Evolutionary conservation across 75 land plant genomes (phyloP), one percentile per base, ranked within the genome.

Genomic region (Chamaecyparis obtusa): DNA sequence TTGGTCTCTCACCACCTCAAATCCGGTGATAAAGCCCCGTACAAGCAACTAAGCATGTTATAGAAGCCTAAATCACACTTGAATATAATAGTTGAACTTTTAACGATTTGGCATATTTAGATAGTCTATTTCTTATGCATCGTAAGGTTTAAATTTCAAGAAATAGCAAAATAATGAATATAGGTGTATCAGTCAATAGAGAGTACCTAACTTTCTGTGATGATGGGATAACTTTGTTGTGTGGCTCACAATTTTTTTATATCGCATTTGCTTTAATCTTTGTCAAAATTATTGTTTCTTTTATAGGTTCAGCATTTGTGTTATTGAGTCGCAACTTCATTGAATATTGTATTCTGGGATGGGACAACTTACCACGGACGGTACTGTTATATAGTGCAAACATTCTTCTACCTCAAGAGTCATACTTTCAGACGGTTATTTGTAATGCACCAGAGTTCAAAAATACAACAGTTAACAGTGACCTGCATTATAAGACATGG

Each of bases 321-420:
- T 90, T 94, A 19, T 84, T 97, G 51, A 94, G 91, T 83, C 93
- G 95, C 36, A 85, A 91, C 43, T 94, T 97, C 56, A 86, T 92
- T 21, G 99, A 97, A 90, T 96, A 92, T 86, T 90, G 94, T 91
- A 93, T 97, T 43, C 54, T 90, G 92, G 99, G 99, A 11, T 88
- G 91, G 64, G 99, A 97, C 87, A 97, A 97, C 78, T 86, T 97
- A 9, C 99, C 99, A 48, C 91, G 99, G 87, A 90, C 90, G 69
- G 79, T 95, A 33, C 91, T 97, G 76, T 95, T 97, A 96, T 97
- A 97, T 85, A 93, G 91, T n/a, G 86, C 99, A 86, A 97, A 97
- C 74, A 89, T 92, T 16, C 93, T 92, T 9, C 89, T 93, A 51
- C 88, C 98, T 37, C 92, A 91, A 9, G 87, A 88, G 35, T 93